A percentile compares a stretch with the other conserved stretches of the same genome.
Conservation (phyloP, 208 protist genomes). For the Leishmania amazonensis region DNA sequence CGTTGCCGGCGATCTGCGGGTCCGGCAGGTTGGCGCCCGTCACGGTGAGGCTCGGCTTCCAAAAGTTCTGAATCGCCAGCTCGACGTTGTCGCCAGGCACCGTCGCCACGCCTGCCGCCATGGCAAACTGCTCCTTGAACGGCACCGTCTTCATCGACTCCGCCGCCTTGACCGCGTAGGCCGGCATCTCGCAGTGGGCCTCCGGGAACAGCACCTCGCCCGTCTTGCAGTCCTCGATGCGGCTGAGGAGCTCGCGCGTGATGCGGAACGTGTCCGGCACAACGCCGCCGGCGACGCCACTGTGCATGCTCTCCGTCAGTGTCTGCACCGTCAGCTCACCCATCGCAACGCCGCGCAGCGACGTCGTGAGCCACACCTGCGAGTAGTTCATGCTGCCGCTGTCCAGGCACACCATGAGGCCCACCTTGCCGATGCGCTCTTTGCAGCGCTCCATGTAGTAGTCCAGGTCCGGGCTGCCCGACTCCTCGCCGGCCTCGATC, state of each 20-base stretch:
- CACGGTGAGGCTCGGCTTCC: slow-evolving; percentile 93
- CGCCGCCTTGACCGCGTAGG: slow-evolving; percentile 21
- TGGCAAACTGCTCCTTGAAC: slow-evolving; percentile 67
- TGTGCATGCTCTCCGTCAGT: slow-evolving; percentile 92
- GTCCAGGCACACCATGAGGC: slow-evolving; percentile 95
- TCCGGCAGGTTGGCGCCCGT: slow-evolving; percentile 91
- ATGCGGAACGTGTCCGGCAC: slow-evolving; percentile 96
- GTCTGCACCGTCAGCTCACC: slow-evolving; percentile 86
- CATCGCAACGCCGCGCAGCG: slow-evolving; percentile 87
- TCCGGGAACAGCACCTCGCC: slow-evolving; percentile 88
- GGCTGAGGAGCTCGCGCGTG: slow-evolving; percentile 77
- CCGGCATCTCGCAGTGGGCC: slow-evolving; percentile 57
- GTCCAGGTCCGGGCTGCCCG: slow-evolving; percentile 80
- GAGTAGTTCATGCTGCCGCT: slow-evolving; percentile 94
- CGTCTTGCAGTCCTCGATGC: slow-evolving; percentile 93
- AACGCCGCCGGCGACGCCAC: slow-evolving; percentile 91
- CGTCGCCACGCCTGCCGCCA: slow-evolving; percentile 39
- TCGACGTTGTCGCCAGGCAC: slow-evolving; percentile 63
- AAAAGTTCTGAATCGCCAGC: slow-evolving; percentile 90
- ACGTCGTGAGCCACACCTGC: slow-evolving; percentile 95
- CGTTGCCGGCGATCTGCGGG: slow-evolving; percentile 89
- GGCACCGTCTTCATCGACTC: slow-evolving; percentile 59
- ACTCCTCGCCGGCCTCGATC: slow-evolving; percentile 95
- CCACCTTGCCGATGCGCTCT: slow-evolving; percentile 71
- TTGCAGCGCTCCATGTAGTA: slow-evolving; percentile 79